phyloP scores from a whole-genome alignment of 495 filamentous ascomycete species.

The Aspergillus asperescens region DNA sequence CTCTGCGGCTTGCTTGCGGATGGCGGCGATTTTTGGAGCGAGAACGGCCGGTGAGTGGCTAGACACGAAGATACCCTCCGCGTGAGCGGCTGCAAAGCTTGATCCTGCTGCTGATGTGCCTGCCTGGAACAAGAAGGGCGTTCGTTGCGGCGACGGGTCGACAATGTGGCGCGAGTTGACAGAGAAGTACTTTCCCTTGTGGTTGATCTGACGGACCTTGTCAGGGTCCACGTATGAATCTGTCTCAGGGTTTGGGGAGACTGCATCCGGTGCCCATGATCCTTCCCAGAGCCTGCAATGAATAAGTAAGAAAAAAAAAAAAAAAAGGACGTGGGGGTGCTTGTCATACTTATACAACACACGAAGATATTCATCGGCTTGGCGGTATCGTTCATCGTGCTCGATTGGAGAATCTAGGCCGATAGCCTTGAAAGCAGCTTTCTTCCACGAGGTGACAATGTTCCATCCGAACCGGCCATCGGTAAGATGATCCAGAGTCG shows the following conservation, averaged over 20 bases:
- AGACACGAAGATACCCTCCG: conserved; percentile 60
- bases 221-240: conserved; percentile 51
- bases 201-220: conserved; percentile 54
- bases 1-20: conserved; percentile 46
- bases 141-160: conserved; percentile 58
- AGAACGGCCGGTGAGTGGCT: conserved; percentile 48
- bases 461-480: conserved; percentile 60
- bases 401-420: conserved; percentile 51
- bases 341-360: conserved; percentile 49
- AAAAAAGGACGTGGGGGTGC: not conserved
- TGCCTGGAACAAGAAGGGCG: conserved; percentile 60
- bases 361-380: conserved; percentile 57
- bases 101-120: conserved; percentile 55
- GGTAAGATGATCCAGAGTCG: conserved; percentile 59
- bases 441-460: conserved; percentile 58
- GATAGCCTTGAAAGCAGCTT: conserved; percentile 54
- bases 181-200: conserved; percentile 54
- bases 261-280: conserved; percentile 53
- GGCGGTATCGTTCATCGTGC: conserved; percentile 57
- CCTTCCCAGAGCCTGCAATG: conserved; percentile 51
- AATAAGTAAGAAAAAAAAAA: not conserved
- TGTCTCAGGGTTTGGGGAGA: conserved; percentile 42
- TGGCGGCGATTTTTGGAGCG: conserved; percentile 48
- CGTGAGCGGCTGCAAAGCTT: conserved; percentile 55
- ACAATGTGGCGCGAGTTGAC: conserved; percentile 49